phyloP scores from a whole-genome alignment of 1,139 yeast species.

The Magnusiomyces sp. region DNA sequence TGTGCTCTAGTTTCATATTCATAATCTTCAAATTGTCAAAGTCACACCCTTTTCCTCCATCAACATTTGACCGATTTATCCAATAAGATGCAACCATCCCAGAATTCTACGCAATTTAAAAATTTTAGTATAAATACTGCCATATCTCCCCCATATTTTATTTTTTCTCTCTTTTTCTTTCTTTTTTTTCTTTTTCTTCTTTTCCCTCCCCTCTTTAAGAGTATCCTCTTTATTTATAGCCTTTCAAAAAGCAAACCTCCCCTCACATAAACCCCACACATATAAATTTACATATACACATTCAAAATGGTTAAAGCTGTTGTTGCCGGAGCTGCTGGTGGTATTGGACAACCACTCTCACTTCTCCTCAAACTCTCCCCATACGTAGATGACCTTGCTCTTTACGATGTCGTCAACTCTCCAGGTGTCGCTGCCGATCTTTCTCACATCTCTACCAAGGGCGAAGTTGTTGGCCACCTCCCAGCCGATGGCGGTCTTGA shows the following conservation, averaged over 20 bases:
- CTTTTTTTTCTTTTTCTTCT: not conserved
- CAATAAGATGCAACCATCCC: too few species aligned
- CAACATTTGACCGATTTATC: too few species aligned
- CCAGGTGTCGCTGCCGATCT: slow-evolving; percentile 93
- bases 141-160: not conserved
- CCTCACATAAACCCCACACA: not conserved
- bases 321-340: slow-evolving; percentile 39
- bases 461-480: slow-evolving; percentile 59
- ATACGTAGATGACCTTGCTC: slow-evolving; percentile 51
- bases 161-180: not conserved
- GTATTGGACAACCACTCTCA: slow-evolving; percentile 89
- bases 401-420: slow-evolving; percentile 83
- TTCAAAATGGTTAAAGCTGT: slow-evolving; percentile 32
- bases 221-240: not conserved
- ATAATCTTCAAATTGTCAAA: too few species aligned
- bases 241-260: not conserved
- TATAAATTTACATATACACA: not conserved
- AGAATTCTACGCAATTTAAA: too few species aligned
- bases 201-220: not conserved
- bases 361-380: slow-evolving; percentile 67
- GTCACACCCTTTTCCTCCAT: too few species aligned
- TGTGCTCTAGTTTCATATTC: too few species aligned
- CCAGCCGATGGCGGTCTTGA: slow-evolving; percentile 51
- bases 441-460: slow-evolving; percentile 79
- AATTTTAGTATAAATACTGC: too few species aligned